Base-by-base conservation (phyloP, 345 rosid genomes). In the Carallia brachiata region DNA sequence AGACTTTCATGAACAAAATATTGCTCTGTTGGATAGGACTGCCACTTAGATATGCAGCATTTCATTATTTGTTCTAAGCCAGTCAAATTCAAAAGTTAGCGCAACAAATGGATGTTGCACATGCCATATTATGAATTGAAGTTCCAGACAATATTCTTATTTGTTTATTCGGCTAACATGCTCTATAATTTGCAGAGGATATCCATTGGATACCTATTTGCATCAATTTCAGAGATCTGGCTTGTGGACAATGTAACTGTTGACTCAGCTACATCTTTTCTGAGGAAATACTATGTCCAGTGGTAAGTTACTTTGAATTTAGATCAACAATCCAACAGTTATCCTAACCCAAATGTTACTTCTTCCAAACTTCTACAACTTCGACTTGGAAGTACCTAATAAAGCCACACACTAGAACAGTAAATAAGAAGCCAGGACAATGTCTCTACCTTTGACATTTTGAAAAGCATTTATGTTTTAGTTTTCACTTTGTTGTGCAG, bases 211-310 rank as follows among this genome's bases (percentile, higher is more conserved):
- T 86, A 86, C 71, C 77, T 86, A 18, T 73, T 86, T 34, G 84
- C 90, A 64, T 79, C 90, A 58, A 37, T 86, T 55, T 75, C 85
- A 23, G 88, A 86, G 81, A 84, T 86, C 72, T 86, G 88, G 86
- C 88, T 86, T 57, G 84, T 84, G 68, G 69, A 70, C 57, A 72
- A 70, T 61, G 13, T 72, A 59, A 44, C n/a, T 0, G 84, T 86
- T 34, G 86, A 82, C 77, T 79, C 84, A 18, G 56, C 75, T 54
- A 9, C 68, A 62, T 72, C 79, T 28, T 84, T 84, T 75, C 63
- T 78, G 56, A 82, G 73, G 81, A 84, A 79, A 70, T 84, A 84
- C 77, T 77, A 71, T 60, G 64, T 81, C 67, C 88, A 86, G 77
- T 84, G 90, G 90, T 86, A 68, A 72, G 88, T 79, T 61, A 17